Percentiles rank a stretch among this genome's conserved stretches.
Evolutionary conservation across 352 stramenopile genomes (phyloP).

Genomic region (Phytophthora brassicae): DNA sequence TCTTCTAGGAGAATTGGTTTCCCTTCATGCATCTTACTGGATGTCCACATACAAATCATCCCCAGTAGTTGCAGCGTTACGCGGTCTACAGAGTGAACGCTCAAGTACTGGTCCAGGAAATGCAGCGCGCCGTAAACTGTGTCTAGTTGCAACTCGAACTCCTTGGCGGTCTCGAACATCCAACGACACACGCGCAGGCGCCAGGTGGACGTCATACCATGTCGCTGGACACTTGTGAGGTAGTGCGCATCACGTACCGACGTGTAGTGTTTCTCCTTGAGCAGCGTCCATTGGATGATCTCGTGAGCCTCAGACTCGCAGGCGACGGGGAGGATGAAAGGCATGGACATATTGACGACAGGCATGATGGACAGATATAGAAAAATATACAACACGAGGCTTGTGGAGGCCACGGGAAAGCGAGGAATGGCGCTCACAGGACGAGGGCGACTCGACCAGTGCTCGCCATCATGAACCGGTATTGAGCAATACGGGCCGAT

Average conservation of each 20-base stretch:
- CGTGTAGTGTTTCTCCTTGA: constrained; percentile 42
- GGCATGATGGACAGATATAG: constrained; percentile 11
- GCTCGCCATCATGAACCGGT: constrained; percentile 20
- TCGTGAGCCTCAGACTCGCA: constrained; percentile 29
- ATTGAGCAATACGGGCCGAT: constrained; percentile 24
- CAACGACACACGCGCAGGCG: constrained; percentile 73
- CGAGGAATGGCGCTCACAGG: constrained; percentile 32
- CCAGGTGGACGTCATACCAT: constrained; percentile 70
- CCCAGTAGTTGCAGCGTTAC: constrained; percentile 67
- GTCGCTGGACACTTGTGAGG: constrained; percentile 42
- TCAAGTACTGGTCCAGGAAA: constrained; percentile 77
- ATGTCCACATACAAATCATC: constrained; percentile 74
- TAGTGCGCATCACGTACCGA: constrained; percentile 42
- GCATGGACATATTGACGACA: constrained; percentile 23
- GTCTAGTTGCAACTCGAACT: constrained; percentile 73
- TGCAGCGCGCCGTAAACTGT: constrained; percentile 60
- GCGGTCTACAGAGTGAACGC: constrained; percentile 68
- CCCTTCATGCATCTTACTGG: constrained; percentile 76
- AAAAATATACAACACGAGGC: constrained; percentile 26
- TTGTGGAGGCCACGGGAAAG: constrained; percentile 38
- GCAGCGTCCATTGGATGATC: constrained; percentile 40
- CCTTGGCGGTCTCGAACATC: constrained; percentile 80
- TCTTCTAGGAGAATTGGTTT: constrained; percentile 74
- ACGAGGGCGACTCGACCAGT: constrained; percentile 24
- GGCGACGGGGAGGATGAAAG: constrained; percentile 26